Percentiles rank a stretch among this genome's conserved stretches.
These are phyloP conservation scores for Cicer arietinum DNA, from an alignment of 306 rosid genomes.

Conservation along the genomic window DNA sequence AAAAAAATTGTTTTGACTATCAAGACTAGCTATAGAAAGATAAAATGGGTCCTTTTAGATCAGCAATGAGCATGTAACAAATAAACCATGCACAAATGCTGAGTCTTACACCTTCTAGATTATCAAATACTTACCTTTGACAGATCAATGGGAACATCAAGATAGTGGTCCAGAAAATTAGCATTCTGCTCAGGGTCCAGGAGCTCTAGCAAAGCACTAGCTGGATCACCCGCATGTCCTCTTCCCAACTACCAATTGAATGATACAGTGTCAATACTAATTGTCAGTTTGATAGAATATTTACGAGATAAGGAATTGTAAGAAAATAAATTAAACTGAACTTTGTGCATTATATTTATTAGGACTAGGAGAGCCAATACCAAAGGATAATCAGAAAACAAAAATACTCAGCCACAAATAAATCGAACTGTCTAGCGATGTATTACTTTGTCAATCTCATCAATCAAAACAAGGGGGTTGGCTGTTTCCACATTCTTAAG, in stretches of 20 bases:
- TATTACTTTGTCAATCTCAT: constrained; percentile 96
- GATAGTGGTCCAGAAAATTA: constrained; percentile 96
- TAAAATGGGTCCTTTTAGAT: constrained; percentile 1
- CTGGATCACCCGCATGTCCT: constrained; percentile 99
- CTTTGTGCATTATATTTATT: constrained; percentile 20
- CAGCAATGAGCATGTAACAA: constrained; percentile 2
- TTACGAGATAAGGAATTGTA: neutral
- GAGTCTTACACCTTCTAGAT: constrained; percentile 26
- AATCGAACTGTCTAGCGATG: constrained; percentile 39
- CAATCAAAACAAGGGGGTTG: constrained; percentile 96
- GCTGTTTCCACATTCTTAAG: constrained; percentile 96
- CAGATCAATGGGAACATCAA: constrained; percentile 96
- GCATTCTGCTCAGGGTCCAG: constrained; percentile 99
- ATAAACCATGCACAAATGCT: constrained; percentile 19
- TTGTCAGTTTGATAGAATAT: neutral
- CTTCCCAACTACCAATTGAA: constrained; percentile 86
- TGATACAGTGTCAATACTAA: constrained; percentile 37
- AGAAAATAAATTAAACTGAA: constrained; percentile 23
- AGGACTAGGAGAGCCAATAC: constrained; percentile 8
- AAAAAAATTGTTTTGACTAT: neutral
- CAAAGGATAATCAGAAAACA: constrained; percentile 31
- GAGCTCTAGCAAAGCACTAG: constrained; percentile 99
- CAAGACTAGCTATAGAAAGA: constrained; percentile 14
- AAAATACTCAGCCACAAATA: constrained; percentile 28
- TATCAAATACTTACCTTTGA: constrained; percentile 75